Evolutionary conservation across 352 stramenopile genomes (phyloP).

Genomic region (Blastocystis sp.): DNA sequence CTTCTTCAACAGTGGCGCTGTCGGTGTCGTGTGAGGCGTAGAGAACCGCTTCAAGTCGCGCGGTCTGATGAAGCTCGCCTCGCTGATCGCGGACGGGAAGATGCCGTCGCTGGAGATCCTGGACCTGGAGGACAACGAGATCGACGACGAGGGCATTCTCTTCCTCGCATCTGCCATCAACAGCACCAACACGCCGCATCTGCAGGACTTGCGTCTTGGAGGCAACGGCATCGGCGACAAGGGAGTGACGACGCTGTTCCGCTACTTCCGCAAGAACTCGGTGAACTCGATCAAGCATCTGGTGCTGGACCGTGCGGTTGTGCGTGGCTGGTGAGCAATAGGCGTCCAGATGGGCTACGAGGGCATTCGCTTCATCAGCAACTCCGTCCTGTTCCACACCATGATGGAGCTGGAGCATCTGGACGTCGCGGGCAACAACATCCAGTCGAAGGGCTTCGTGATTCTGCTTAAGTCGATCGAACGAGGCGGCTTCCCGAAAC

Average conservation of each 20-base stretch:
- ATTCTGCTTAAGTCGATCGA: constrained; percentile 60
- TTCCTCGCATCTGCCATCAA: constrained; percentile 21
- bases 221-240: constrained; percentile 60
- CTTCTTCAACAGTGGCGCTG: constrained; percentile 16
- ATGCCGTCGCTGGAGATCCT: constrained; percentile 28
- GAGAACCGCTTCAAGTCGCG: constrained; percentile 57
- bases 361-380: constrained; percentile 54
- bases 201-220: constrained; percentile 49
- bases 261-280: constrained; percentile 55
- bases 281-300: constrained; percentile 38
- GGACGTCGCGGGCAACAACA: constrained; percentile 25
- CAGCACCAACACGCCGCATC: not conserved
- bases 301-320: not conserved
- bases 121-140: constrained; percentile 52
- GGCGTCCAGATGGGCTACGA: constrained; percentile 51
- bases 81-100: constrained; percentile 32
- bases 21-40: not conserved
- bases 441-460: constrained; percentile 44
- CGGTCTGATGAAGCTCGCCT: constrained; percentile 48
- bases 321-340: not conserved
- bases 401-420: constrained; percentile 6
- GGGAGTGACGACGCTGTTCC: constrained; percentile 18
- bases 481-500: constrained; percentile 55
- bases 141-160: constrained; percentile 36
- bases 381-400: constrained; percentile 41